Conservation (phyloP, 2,329 filamentous ascomycete species). For the Aphanocladium album region DNA sequence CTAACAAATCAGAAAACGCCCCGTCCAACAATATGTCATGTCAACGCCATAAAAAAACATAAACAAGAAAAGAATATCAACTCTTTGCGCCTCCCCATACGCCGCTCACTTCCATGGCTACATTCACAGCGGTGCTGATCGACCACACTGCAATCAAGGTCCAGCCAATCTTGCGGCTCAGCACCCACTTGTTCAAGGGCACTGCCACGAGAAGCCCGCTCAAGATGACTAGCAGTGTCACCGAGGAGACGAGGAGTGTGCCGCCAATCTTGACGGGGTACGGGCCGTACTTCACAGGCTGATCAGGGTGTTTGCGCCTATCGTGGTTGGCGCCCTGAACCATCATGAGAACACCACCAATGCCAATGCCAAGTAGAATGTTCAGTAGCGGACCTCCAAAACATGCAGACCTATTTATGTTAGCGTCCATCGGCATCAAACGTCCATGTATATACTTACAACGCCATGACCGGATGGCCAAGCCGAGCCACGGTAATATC, state of each 20-base stretch:
- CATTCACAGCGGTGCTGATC: conserved; percentile 73
- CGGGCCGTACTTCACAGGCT: conserved; percentile 61
- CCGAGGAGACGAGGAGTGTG: conserved; percentile 77
- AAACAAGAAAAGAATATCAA: not conserved
- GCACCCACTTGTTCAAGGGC: conserved; percentile 78
- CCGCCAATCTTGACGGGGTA: conserved; percentile 82
- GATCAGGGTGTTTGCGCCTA: conserved; percentile 62
- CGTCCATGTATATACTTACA: conserved; percentile 40
- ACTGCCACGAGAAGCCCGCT: conserved; percentile 73
- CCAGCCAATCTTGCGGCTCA: conserved; percentile 79
- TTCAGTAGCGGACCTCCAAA: conserved; percentile 99
- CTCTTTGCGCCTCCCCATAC: conserved; percentile 33
- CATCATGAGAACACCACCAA: conserved; percentile 85
- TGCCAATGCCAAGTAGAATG: conserved; percentile 89
- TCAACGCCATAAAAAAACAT: not conserved
- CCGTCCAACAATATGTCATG: not conserved
- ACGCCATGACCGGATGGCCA: conserved; percentile 93
- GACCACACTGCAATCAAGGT: conserved; percentile 75
- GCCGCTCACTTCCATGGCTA: conserved; percentile 70
- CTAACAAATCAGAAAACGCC: not conserved
- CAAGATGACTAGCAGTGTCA: conserved; percentile 78
- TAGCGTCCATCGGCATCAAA: not conserved
- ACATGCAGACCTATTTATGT: conserved; percentile 63
- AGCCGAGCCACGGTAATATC: conserved; percentile 91
- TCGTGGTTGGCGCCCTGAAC: conserved; percentile 61